Evolutionary conservation across 768 basidiomycete genomes (phyloP), one percentile per base, ranked within the genome.

Genomic region (Russula sp.): DNA sequence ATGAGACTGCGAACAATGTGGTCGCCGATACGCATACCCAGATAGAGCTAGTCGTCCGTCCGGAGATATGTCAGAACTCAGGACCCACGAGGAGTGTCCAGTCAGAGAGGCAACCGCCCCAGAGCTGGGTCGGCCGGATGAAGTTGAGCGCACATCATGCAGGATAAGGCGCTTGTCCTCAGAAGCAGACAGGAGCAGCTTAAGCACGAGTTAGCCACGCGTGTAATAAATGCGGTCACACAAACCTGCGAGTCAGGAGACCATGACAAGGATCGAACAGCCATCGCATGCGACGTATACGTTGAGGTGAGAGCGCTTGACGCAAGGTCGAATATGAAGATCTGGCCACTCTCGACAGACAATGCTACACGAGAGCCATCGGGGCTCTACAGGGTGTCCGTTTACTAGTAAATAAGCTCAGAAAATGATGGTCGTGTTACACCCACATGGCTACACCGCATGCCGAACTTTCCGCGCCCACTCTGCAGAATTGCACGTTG

Each of bases 41-140:
- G 90, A 92, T 18, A 91, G 79, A 14, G 85, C 88, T 20, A 93
- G 80, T 55, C 85, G 82, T 8, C 85, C 85, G 71, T 95, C 93
- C 10, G 87, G 89, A 34, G 91, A 89, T 47, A 94, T 83, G 69
- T 91, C 89, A 7, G 85, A 78, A 69, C 85, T 87, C 42, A 98
- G 79, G 2, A 93, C 91, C 94, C 95, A 96, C 10, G 93, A 94
- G 0, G 90, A 82, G 73, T 98, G 94, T 0, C 94, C 94, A 6
- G 84, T 82, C 67, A 98, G 78, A 10, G 91, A 86, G 14, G 94
- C 91, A 20, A 95, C 91, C 1, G 88, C 87, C 45, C 89, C 88
- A 20, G 82, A 81, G 6, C 91, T 87, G 49, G 78, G 77, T 62
- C 80, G 81, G 18, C 82, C 78, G 5, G 83, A 79, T 6, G 81